A percentile compares a stretch with the other conserved stretches of the same genome.
Conservation (phyloP, 192 early-diverging fungal genomes). For the Podila minutissima region DNA sequence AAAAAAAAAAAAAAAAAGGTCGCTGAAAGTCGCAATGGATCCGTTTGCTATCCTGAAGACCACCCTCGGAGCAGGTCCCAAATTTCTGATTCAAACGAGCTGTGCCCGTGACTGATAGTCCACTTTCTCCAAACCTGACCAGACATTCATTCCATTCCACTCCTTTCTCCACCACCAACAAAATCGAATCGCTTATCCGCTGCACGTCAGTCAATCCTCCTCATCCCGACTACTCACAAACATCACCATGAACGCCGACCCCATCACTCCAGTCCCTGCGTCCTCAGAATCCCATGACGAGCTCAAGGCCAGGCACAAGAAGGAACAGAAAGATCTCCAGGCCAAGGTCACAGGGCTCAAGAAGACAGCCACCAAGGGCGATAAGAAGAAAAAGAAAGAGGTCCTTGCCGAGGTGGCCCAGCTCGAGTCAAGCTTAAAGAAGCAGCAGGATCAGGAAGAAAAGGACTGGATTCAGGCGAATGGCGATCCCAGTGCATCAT, state of each 20-base stretch:
- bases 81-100: too few species aligned
- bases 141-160: too few species aligned
- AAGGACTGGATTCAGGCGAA: conserved; percentile 34
- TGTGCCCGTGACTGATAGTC: too few species aligned
- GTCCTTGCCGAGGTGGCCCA: conserved; percentile 69
- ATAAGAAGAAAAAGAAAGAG: conserved; percentile 93
- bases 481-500: conserved; percentile 6
- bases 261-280: too few species aligned
- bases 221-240: too few species aligned
- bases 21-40: background rate
- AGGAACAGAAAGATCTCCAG: conserved; percentile 79
- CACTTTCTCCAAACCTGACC: too few species aligned
- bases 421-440: conserved; percentile 70
- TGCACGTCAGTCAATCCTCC: too few species aligned
- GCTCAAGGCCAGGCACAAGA: conserved; percentile 75
- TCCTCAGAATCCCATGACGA: conserved; percentile 67
- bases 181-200: too few species aligned
- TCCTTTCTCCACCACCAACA: too few species aligned
- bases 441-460: conserved; percentile 71
- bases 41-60: too few species aligned
- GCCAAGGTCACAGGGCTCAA: conserved; percentile 78
- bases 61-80: too few species aligned
- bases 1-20: background rate
- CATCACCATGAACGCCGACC: too few species aligned
- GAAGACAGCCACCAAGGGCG: conserved; percentile 77